Evolutionary conservation across 305 asterid genomes (phyloP), one percentile per base, ranked within the genome.

Genomic region (Rubia balearica): DNA sequence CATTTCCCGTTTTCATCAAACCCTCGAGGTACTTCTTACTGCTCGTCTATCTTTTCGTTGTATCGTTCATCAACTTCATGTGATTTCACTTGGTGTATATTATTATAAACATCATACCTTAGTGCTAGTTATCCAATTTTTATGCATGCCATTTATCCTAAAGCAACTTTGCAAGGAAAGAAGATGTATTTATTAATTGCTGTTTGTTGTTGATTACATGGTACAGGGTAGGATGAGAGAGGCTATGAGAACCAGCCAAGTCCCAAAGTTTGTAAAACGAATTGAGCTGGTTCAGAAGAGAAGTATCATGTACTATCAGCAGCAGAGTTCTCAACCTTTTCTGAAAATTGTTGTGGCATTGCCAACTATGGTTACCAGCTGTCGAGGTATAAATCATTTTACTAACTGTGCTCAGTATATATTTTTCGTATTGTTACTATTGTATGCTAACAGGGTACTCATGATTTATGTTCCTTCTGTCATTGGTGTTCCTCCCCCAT

Each of bases 361-460:
- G 86, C 99, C 99, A 69, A 83, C 98, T 78, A 91, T 91, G 98
- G 98, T 95, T 76, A 24, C 99, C 60, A 90, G 87, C 83, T 95
- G 99, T 77, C 97, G 99, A 40, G 96, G 99, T 95, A 84, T 76
- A 85, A 71, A 14, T 53, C 41, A 33, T 74, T 71, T 74, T 61
- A 55, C 70, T 11, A 36, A 30, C 7, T 61, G 12, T 8, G 3
- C 40, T 30, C 33, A 55, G 19, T 27, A 3, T 68, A 49, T 51
- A 41, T 17, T 49, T 53, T 67, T n/a, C 49, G 10, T 24, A 24
- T 24, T 24, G 24, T 24, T 24, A 24, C 24, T 61, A 8, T 53
- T 16, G 3, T 61, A 24, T 14, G 59, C 21, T 14, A 13, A 24
- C 36, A 24, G 61, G 41, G 16, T 16, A 22, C 46, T 56, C 3